A percentile compares a stretch with the other conserved stretches of the same genome.
Evolutionary conservation across 495 filamentous ascomycete genomes (phyloP).

Genomic region (Penicillium robsamsonii): DNA sequence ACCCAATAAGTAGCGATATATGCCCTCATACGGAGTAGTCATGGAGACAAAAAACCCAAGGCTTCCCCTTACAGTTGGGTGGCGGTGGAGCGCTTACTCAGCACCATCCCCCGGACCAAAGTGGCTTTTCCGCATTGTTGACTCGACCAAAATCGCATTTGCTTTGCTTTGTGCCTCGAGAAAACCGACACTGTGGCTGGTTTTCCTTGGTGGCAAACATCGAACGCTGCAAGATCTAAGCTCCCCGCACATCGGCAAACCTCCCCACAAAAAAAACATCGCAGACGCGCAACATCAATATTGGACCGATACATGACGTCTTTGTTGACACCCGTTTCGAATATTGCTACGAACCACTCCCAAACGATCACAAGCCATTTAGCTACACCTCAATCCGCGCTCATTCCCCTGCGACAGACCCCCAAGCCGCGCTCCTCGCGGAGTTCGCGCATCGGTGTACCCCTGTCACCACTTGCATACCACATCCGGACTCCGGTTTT

Average conservation of each 20-base stretch:
- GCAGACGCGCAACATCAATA: constrained; percentile 30
- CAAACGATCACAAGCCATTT: constrained; percentile 14
- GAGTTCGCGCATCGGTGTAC: constrained; percentile 40
- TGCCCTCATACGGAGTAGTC: too few relatives aligned
- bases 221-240: constrained; percentile 1
- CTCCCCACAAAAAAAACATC: constrained; percentile 20
- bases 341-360: constrained; percentile 13
- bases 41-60: not conserved
- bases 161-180: constrained; percentile 17
- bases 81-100: constrained; percentile 32
- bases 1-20: too few relatives aligned
- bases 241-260: constrained; percentile 3
- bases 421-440: constrained; percentile 37
- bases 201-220: constrained; percentile 3
- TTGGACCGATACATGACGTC: constrained; percentile 42
- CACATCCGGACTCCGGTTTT: constrained; percentile 12
- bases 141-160: constrained; percentile 23
- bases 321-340: constrained; percentile 40
- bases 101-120: constrained; percentile 29
- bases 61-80: not conserved
- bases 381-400: constrained; percentile 2
- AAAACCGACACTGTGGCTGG: constrained; percentile 7
- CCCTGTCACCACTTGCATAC: constrained; percentile 27
- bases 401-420: constrained; percentile 18
- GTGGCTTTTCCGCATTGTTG: constrained; percentile 41